Conservation (phyloP, 345 rosid genomes). For the Eucalyptus sideroxylon region DNA sequence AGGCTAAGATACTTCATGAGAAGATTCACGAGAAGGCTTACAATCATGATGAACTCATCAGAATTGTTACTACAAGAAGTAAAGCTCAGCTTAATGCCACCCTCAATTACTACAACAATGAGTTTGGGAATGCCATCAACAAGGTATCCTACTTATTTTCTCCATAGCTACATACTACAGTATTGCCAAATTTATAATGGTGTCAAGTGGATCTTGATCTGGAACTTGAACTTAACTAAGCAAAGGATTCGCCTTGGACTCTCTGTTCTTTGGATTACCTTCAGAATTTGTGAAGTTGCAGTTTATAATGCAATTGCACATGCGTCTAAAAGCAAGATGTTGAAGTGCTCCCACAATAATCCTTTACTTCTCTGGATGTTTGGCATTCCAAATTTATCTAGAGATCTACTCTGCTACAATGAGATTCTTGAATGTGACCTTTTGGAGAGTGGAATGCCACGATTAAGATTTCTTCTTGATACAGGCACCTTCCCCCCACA, state of each 20-base stretch:
- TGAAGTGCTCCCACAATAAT: not conserved
- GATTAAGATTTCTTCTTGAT: not conserved
- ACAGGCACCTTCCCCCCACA: not conserved
- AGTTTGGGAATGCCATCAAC: conserved; percentile 55
- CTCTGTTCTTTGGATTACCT: not conserved
- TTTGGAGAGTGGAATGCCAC: not conserved
- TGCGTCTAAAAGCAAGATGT: not conserved
- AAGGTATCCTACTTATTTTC: conserved; percentile 30
- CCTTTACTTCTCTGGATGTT: not conserved
- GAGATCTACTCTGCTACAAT: not conserved
- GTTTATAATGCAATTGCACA: not conserved
- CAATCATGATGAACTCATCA: conserved; percentile 65
- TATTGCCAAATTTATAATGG: not conserved
- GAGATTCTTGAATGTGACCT: not conserved
- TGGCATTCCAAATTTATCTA: not conserved
- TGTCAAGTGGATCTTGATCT: not conserved
- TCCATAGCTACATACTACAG: not conserved
- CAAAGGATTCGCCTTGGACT: not conserved
- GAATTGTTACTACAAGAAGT: conserved; percentile 80
- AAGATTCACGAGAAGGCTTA: conserved; percentile 62
- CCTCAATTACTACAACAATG: conserved; percentile 63
- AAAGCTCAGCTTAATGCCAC: conserved; percentile 74
- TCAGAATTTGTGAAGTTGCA: not conserved
- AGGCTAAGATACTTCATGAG: conserved; percentile 77
- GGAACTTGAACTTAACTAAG: not conserved